A percentile compares a stretch with the other conserved stretches of the same genome.
Conservation (phyloP, 2,329 filamentous ascomycete genomes). For the Botryotinia narcissicola region DNA sequence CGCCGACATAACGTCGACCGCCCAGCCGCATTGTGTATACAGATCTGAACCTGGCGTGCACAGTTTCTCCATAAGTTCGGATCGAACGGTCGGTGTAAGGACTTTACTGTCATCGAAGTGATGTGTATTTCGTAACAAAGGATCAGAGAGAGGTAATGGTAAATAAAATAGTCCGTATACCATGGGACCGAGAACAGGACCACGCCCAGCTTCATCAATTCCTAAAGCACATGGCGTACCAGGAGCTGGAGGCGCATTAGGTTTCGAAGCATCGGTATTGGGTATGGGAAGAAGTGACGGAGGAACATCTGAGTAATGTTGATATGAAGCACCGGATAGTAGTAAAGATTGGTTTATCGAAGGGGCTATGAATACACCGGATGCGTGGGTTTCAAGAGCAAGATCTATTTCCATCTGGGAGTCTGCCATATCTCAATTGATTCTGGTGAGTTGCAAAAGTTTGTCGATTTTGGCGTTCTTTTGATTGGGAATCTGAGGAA, state of each 20-base stretch:
- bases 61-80: constrained; percentile 64
- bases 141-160: constrained; percentile 66
- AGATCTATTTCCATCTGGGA: constrained; percentile 36
- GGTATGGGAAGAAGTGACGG: constrained; percentile 49
- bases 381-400: constrained; percentile 39
- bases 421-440: constrained; percentile 39
- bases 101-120: constrained; percentile 96
- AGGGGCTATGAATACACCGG: constrained; percentile 60
- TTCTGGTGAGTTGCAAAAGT: neutral
- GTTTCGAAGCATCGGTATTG: constrained; percentile 21
- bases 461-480: neutral
- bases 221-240: constrained; percentile 71
- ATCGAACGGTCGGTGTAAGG: constrained; percentile 75
- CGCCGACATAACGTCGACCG: constrained; percentile 76
- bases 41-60: constrained; percentile 65
- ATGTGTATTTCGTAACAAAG: constrained; percentile 74
- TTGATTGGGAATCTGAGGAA: neutral
- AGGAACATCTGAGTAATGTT: constrained; percentile 69
- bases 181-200: constrained; percentile 85
- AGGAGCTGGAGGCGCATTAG: constrained; percentile 34
- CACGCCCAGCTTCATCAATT: constrained; percentile 90
- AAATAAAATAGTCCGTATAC: constrained; percentile 72
- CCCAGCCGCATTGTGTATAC: constrained; percentile 73
- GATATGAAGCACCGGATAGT: constrained; percentile 65
- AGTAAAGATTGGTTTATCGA: constrained; percentile 60